phyloP scores from a whole-genome alignment of 163 green algal genomes.

The Prototheca wickerhamii region DNA sequence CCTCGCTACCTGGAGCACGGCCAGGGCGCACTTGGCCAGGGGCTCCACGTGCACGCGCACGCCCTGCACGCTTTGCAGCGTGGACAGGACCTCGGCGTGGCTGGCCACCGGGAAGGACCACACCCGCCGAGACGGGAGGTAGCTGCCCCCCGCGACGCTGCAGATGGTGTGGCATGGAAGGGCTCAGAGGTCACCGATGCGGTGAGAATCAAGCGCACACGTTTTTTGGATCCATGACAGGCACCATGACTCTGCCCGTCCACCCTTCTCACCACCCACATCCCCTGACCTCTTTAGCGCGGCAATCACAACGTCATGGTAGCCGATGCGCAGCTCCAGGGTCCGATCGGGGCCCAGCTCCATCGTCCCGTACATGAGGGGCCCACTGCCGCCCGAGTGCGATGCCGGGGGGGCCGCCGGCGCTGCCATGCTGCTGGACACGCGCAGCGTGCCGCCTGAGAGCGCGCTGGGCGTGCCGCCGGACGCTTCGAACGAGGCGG shows the following conservation, averaged over 20 bases:
- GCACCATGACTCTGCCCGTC: neutral
- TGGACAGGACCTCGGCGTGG: constrained; percentile 6
- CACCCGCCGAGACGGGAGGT: neutral
- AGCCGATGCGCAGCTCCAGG: constrained; percentile 18
- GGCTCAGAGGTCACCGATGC: neutral
- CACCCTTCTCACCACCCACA: neutral
- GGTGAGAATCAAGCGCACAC: neutral
- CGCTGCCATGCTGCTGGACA: neutral
- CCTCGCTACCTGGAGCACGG: constrained; percentile 3
- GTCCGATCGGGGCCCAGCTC: constrained; percentile 14
- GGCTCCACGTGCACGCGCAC: constrained; percentile 5
- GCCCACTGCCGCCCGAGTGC: neutral
- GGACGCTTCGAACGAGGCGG: no score
- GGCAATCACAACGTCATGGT: constrained; percentile 5
- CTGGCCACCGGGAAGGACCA: constrained; percentile 18
- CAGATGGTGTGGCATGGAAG: neutral
- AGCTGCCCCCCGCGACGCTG: constrained; percentile 1
- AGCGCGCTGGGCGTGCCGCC: no score
- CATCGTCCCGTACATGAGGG: constrained; percentile 8
- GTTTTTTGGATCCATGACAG: neutral
- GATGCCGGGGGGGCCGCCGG: neutral
- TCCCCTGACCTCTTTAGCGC: constrained; percentile 17
- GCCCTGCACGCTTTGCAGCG: constrained; percentile 2
- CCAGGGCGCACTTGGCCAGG: neutral
- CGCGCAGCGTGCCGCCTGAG: neutral